These are phyloP conservation scores for Solanum commersonii DNA, from an alignment of 257 asterid genomes.

Conservation along the genomic window DNA sequence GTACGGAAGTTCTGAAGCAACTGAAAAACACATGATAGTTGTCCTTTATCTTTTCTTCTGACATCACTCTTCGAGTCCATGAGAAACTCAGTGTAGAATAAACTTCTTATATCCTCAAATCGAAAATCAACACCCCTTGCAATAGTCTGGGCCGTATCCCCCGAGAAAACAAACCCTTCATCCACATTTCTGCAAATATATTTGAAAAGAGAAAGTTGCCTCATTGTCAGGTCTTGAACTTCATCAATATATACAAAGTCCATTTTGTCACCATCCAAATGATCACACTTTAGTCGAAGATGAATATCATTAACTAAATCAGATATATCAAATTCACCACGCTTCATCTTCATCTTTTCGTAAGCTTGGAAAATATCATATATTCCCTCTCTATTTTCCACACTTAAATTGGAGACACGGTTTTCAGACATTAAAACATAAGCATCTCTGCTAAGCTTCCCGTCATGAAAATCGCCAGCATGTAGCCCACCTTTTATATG, in stretches of 20 bases:
- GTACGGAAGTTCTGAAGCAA: conserved; percentile 58
- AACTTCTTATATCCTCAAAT: conserved; percentile 50
- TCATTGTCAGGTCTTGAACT: conserved; percentile 58
- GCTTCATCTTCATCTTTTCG: conserved; percentile 41
- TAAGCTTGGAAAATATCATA: conserved; percentile 43
- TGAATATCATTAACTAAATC: conserved; percentile 55
- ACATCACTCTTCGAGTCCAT: conserved; percentile 11
- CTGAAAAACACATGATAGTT: conserved; percentile 21
- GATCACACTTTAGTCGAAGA: conserved; percentile 20
- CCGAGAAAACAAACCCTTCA: conserved; percentile 56
- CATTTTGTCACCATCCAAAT: conserved; percentile 45
- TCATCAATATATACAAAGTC: conserved; percentile 69
- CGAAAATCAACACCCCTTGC: conserved; percentile 61
- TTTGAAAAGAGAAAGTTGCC: conserved; percentile 50
- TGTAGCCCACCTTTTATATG: conserved; percentile 53
- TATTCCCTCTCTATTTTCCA: conserved; percentile 21
- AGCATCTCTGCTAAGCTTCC: conserved; percentile 23
- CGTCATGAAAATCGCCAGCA: conserved; percentile 7
- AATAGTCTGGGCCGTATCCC: conserved; percentile 66
- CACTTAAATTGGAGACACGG: conserved; percentile 33
- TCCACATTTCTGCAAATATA: conserved; percentile 46
- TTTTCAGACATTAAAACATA: conserved; percentile 31
- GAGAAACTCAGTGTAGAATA: conserved; percentile 46
- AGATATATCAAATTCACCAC: conserved; percentile 49
- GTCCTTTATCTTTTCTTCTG: conserved; percentile 34